Evolutionary conservation across 2,329 filamentous ascomycete genomes (phyloP), one percentile per base, ranked within the genome.

Genomic region (Fusarium sp.): DNA sequence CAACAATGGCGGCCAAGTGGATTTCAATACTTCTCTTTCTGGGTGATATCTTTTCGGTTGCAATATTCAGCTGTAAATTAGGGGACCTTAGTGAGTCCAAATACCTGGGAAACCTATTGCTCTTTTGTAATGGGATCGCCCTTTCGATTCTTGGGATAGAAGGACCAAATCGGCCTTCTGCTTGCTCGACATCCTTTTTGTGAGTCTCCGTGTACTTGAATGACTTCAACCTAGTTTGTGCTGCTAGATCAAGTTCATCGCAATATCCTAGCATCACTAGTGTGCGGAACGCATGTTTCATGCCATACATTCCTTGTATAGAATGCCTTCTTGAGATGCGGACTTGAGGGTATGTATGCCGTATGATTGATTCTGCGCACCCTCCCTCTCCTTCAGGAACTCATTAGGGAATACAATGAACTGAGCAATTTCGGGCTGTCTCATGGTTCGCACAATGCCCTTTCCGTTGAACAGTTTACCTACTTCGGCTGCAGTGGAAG

Each of bases 41-140:
- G 7, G 30, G 3, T 1, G 41, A 45, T 35, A 35, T n/a, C 14
- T 10, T 36, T 7, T n/a, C 20, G 7, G 30, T 36, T 20, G 24
- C 31, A 47, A 45, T 45, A n/a, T 47, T 58, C 11, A 58, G 41
- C 22, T 48, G 41, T 14, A 48, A 20, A 47, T 36, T 20, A 10
- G 24, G 41, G 2, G 0, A 57, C 20, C 20, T n/a, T 0, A 47
- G 1, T 3, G 31, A 36, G 3, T 36, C 24, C 31, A 11, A 36
- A 6, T 57, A 45, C 30, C 30, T 28, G 11, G 14, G 54, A 5
- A 12, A n/a, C 18, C 2, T 22, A 4, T 28, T 10, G 24, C n/a
- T 18, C 10, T 28, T 36, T 28, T 7, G 13, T 14, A 26, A 36
- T n/a, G 30, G 15, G 11, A 5, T 50, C 5, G 16, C 12, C 13